A percentile compares a stretch with the other conserved stretches of the same genome.
Conservation (phyloP, 768 basidiomycete genomes). For the Tulasnella sp. region DNA sequence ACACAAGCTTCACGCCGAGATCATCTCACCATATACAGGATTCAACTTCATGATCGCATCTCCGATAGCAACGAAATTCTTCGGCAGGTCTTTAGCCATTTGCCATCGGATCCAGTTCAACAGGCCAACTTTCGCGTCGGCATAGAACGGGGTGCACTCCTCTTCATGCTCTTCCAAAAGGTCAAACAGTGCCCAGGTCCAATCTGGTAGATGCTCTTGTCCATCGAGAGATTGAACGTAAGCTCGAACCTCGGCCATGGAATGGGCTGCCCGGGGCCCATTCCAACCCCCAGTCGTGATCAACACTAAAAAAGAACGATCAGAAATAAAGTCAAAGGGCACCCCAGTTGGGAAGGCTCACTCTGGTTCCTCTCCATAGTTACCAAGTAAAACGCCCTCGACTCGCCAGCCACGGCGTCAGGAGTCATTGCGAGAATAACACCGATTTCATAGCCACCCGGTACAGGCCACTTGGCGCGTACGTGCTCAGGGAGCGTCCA, state of each 20-base stretch:
- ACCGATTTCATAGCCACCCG: neutral
- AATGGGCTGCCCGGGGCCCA: neutral
- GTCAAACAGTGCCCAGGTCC: constrained; percentile 1
- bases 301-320: neutral
- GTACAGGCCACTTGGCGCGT: neutral
- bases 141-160: neutral
- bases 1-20: neutral
- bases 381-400: neutral
- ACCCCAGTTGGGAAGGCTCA: neutral
- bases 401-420: neutral
- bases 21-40: constrained; percentile 6
- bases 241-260: neutral
- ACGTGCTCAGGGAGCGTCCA: constrained; percentile 7
- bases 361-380: neutral
- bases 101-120: constrained; percentile 12
- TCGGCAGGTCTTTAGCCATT: neutral
- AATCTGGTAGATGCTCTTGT: neutral
- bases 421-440: neutral
- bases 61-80: constrained; percentile 10
- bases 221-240: neutral
- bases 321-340: neutral
- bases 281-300: constrained; percentile 1
- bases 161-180: constrained; percentile 14
- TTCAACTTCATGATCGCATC: constrained; percentile 15
- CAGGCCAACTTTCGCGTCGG: constrained; percentile 2